Evolutionary conservation across 352 stramenopile genomes (phyloP), one percentile per base, ranked within the genome.

Genomic region (Phytopythium helicoides): DNA sequence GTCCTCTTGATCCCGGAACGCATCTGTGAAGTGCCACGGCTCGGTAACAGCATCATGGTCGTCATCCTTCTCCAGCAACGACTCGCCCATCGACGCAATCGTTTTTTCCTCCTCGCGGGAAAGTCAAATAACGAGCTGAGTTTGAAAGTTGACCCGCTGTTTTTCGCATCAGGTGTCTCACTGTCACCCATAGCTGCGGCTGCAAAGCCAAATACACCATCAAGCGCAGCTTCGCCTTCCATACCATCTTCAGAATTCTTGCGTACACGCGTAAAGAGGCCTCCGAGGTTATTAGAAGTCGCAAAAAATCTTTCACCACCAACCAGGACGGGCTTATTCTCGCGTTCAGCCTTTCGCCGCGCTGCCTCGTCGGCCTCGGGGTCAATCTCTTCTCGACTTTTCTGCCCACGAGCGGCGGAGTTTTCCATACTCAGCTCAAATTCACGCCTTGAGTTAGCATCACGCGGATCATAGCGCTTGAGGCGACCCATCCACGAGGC

Each of bases 231-330:
- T 60, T 93, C 82, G 11, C 81, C 81, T 50, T 76, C 77, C 25
- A 82, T 68, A 18, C 82, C 82, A 41, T 93, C 82, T 44, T 93
- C 82, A 40, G 82, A 93, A 54, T 93, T 93, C 58, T 85, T 87
- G 26, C 82, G 82, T 18, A 93, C 77, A 35, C 82, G 79, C 1
- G 79, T 76, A 51, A 93, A 93, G 36, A 93, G 54, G 33, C 68
- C 80, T n/a, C 72, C 75, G 11, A 93, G 63, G 16, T 58, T 56
- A 23, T 63, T 73, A 2, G 75, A 78, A 4, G 80, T 87, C 19
- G 71, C 62, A 58, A 89, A 93, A 60, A 87, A 93, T 10, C 80
- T 77, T 36, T 90, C 77, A 15, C 74, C 77, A n/a, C 77, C 79
- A 0, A 71, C 73, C 14, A 71, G 52, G 1, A 86, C 63, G 21